Evolutionary conservation across 2,329 filamentous ascomycete genomes (phyloP).

Genomic region (Bretziella fagacearum): DNA sequence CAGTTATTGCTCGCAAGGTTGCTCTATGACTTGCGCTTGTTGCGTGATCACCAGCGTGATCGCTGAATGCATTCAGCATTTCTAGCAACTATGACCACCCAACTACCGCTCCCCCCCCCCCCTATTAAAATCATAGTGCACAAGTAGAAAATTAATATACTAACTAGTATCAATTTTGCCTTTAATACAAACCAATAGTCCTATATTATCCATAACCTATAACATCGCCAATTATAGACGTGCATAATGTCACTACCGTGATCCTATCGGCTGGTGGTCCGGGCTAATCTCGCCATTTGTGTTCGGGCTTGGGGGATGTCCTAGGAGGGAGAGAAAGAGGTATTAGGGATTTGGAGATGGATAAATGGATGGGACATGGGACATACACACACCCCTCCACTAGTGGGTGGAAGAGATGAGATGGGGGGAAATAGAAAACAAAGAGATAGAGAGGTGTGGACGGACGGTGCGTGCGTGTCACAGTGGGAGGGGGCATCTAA

Average conservation of each 20-base stretch:
- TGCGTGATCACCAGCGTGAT: no score
- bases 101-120: no score
- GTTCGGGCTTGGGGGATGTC: neutral
- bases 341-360: neutral
- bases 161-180: no score
- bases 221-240: neutral
- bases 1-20: no score
- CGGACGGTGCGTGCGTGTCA: conserved; percentile 1
- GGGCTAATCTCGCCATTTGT: neutral
- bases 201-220: neutral
- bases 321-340: neutral
- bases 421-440: neutral
- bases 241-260: neutral
- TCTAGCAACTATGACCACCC: no score
- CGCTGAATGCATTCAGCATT: no score
- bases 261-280: neutral
- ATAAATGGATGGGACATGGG: neutral
- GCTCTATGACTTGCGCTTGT: no score
- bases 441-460: neutral
- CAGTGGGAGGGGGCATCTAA: neutral
- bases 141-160: no score
- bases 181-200: neutral
- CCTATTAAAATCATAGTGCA: no score
- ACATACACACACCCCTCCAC: neutral
- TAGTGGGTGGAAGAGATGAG: neutral